These are phyloP conservation scores for Leptographium galeiforme DNA, from an alignment of 2,329 filamentous ascomycete species.

Conservation along the genomic window DNA sequence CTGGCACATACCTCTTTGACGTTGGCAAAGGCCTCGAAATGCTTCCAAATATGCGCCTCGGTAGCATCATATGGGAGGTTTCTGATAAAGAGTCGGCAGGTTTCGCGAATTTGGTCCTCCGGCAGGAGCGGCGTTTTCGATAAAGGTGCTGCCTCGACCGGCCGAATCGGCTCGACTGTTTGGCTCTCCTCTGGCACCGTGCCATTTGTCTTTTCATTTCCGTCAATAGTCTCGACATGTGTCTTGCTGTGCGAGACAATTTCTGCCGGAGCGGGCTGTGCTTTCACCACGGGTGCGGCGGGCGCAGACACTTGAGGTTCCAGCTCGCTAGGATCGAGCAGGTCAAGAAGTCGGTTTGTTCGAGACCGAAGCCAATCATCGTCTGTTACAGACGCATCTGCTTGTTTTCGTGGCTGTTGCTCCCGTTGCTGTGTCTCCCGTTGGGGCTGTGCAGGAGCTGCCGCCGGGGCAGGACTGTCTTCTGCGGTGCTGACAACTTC, in stretches of 20 bases:
- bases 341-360: slow-evolving; percentile 73
- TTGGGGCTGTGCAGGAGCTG: background rate
- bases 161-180: background rate
- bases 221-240: background rate
- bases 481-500: slow-evolving; percentile 3
- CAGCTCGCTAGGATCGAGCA: slow-evolving; percentile 61
- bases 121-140: slow-evolving; percentile 23
- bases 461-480: background rate
- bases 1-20: slow-evolving; percentile 76
- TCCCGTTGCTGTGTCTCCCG: background rate
- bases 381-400: slow-evolving; percentile 42
- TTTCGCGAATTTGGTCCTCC: slow-evolving; percentile 53
- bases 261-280: background rate
- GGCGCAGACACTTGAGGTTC: slow-evolving; percentile 3
- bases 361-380: slow-evolving; percentile 84
- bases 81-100: slow-evolving; percentile 70
- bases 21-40: slow-evolving; percentile 60
- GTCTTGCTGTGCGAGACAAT: background rate
- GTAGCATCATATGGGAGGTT: slow-evolving; percentile 75
- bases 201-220: background rate
- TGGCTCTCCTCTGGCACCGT: background rate
- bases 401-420: background rate
- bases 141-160: background rate
- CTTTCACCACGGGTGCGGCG: background rate
- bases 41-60: slow-evolving; percentile 59